phyloP scores from a whole-genome alignment of 345 rosid genomes.

The Eucalyptus erythrocorys region DNA sequence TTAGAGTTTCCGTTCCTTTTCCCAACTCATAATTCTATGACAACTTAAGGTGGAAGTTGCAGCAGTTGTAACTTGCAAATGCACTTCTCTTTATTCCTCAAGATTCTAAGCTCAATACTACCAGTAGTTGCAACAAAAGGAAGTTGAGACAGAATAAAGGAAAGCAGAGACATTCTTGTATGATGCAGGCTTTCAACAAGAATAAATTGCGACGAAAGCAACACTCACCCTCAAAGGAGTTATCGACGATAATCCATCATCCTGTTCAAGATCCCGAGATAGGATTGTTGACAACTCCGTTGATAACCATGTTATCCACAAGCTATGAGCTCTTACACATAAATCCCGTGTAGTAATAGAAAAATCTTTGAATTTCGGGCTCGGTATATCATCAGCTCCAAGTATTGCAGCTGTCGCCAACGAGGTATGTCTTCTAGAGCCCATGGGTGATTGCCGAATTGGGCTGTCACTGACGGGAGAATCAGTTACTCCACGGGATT shows the following conservation, averaged over 20 bases:
- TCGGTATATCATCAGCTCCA: constrained; percentile 67
- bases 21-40: not conserved
- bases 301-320: constrained; percentile 93
- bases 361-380: constrained; percentile 69
- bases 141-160: not conserved
- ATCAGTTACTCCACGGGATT: constrained; percentile 33
- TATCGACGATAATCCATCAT: constrained; percentile 77
- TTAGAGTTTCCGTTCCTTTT: not conserved
- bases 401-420: constrained; percentile 75
- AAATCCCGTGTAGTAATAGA: constrained; percentile 43
- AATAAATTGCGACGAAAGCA: not conserved
- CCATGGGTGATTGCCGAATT: constrained; percentile 31
- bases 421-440: constrained; percentile 61
- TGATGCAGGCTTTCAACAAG: not conserved
- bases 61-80: not conserved
- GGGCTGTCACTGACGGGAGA: constrained; percentile 33
- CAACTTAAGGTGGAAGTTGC: not conserved
- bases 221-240: constrained; percentile 61
- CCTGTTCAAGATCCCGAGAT: constrained; percentile 48
- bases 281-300: constrained; percentile 75
- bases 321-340: constrained; percentile 73
- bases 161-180: not conserved
- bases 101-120: not conserved
- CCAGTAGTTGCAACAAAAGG: not conserved
- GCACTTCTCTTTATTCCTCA: not conserved